Base-by-base conservation (phyloP, 441 rosid species). In the Brassica hybrid region DNA sequence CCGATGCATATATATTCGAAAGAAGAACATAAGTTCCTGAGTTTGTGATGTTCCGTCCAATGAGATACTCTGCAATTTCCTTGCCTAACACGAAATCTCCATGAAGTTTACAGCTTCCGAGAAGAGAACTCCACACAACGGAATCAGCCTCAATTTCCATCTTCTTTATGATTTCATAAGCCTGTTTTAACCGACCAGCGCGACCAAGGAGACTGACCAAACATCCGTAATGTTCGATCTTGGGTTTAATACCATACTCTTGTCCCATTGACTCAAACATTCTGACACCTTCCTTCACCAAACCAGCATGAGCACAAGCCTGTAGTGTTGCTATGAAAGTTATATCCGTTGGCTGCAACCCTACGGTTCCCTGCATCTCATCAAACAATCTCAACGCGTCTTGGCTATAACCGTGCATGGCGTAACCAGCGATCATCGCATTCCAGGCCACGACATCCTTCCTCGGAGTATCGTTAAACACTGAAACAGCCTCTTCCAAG, bases 211-310 rank as follows among this genome's bases (percentile, higher is more conserved):
- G 54, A 73, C 80, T 84, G 5, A 85, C 82, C 75, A 85, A 75
- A 38, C 87, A 87, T 54, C 85, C 83, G 7, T 83, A 87, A 71
- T 87, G 90, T 76, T 82, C 88, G 1, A 82, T 76, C 65, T 79
- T 73, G 2, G 85, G 85, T 52, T 63, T 65, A 66, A 85, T 80
- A 64, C 77, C 83, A 56, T 76, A 79, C 25, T 21, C 65, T 58
- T 75, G 66, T 56, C 41, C 71, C 87, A 87, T 85, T 36, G 75
- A 70, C 21, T 79, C 77, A 73, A 82, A 84, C 10, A 82, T 77
- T 65, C 65, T 17, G 41, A 71, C 23, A 25, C 90, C 84, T 77
- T 82, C 79, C 9, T 77, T 58, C 19, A 84, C 86, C 54, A 84
- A 75, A 64, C 88, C 86, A 69, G 81, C 80, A 79, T 85, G 86